These are phyloP conservation scores for Aurantiochytrium sp. DNA, from an alignment of 108 stramenopile genomes.

Conservation along the genomic window DNA sequence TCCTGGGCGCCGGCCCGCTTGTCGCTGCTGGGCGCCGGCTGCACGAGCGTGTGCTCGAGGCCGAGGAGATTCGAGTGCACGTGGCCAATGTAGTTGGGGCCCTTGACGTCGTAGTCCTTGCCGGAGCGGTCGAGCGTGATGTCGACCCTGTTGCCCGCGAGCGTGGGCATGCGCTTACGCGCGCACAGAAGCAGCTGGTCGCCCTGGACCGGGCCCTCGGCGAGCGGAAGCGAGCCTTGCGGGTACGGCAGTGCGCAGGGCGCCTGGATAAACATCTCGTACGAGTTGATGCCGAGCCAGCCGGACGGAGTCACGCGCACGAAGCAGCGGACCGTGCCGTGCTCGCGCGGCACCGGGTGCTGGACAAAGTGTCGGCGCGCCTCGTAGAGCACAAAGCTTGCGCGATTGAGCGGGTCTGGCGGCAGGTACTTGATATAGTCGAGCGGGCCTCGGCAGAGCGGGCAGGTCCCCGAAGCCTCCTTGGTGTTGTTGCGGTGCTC, in stretches of 20 bases:
- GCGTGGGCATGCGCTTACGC: background rate
- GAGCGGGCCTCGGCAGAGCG: constrained; percentile 7
- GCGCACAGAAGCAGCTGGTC: constrained; percentile 14
- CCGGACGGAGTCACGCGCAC: background rate
- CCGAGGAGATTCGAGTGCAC: background rate
- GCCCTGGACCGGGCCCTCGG: background rate
- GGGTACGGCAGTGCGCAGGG: constrained; percentile 22
- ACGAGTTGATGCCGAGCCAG: background rate
- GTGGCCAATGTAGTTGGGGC: background rate
- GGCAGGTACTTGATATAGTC: background rate
- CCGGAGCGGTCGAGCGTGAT: background rate
- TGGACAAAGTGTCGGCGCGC: background rate
- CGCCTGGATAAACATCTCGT: constrained; percentile 10
- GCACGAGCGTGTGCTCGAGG: constrained; percentile 22
- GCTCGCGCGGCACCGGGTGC: background rate
- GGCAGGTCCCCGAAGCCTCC: background rate
- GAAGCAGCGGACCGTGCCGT: background rate
- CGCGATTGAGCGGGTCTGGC: background rate
- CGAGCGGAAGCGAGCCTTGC: background rate
- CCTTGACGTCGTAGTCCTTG: background rate
- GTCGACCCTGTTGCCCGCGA: background rate
- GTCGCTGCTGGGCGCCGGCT: background rate
- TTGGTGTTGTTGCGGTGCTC: background rate
- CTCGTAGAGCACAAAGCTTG: background rate
- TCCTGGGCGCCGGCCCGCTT: background rate